A percentile compares a stretch with the other conserved stretches of the same genome.
These are phyloP conservation scores for Trifolium repens DNA, from an alignment of 306 rosid species.

Conservation along the genomic window DNA sequence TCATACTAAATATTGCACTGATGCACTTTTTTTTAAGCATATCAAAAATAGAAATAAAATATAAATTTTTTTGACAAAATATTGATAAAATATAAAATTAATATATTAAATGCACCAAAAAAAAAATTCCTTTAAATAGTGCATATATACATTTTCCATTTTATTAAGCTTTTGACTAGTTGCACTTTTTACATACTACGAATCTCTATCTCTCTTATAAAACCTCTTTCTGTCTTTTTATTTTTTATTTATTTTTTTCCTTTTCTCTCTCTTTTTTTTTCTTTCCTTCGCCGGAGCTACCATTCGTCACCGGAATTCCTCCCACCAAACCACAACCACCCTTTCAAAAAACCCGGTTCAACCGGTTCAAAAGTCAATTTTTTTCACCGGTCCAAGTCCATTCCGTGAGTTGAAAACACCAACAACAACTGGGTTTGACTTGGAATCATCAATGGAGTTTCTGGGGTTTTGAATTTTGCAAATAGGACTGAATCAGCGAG, in stretches of 20 bases:
- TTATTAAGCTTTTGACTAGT: slow-evolving; percentile 57
- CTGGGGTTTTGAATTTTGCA: slow-evolving; percentile 39
- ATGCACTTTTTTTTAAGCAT: no score
- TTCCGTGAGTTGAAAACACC: slow-evolving; percentile 42
- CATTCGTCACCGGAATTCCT: slow-evolving; percentile 35
- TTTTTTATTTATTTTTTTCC: background rate
- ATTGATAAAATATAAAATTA: no score
- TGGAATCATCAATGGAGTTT: slow-evolving; percentile 49
- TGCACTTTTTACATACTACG: slow-evolving; percentile 62
- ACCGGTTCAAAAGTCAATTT: background rate
- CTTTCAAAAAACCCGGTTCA: slow-evolving; percentile 23
- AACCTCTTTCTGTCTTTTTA: slow-evolving; percentile 38
- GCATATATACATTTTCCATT: no score
- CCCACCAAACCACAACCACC: background rate
- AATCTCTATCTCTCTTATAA: slow-evolving; percentile 48
- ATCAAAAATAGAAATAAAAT: no score
- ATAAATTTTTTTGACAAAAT: no score
- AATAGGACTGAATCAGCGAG: slow-evolving; percentile 59
- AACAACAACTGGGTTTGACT: slow-evolving; percentile 46
- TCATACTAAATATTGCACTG: no score
- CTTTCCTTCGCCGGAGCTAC: slow-evolving; percentile 35
- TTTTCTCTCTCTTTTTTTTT: slow-evolving; percentile 56
- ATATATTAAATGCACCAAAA: no score
- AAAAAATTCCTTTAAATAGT: no score
- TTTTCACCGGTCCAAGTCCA: slow-evolving; percentile 33